A percentile compares a stretch with the other conserved stretches of the same genome.
Conservation (phyloP, 306 rosid species). For the Morella rubra region DNA sequence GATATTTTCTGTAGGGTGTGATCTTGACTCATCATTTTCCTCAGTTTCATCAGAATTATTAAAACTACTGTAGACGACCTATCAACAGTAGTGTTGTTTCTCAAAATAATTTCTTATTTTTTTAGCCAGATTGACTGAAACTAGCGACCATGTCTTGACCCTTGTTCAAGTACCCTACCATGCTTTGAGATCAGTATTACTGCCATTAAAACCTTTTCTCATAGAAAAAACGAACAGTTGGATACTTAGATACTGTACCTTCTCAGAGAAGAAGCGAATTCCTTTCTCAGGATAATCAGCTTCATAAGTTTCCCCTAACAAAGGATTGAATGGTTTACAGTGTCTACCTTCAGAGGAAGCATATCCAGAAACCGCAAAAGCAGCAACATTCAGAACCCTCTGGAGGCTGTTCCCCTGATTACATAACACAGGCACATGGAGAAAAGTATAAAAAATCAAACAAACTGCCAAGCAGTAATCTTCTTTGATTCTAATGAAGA, state of each 20-base stretch:
- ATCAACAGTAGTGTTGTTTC: too few relatives aligned
- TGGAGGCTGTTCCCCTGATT: slow-evolving; percentile 87
- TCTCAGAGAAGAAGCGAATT: slow-evolving; percentile 93
- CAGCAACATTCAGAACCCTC: slow-evolving; percentile 83
- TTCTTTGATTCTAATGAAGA: neutral
- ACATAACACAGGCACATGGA: slow-evolving; percentile 18
- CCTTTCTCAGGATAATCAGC: slow-evolving; percentile 94
- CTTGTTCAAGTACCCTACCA: neutral
- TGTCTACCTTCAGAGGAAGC: slow-evolving; percentile 97
- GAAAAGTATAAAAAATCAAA: slow-evolving; percentile 19
- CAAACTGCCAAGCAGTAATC: neutral
- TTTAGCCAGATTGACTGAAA: neutral
- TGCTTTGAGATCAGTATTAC: neutral
- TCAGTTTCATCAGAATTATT: neutral
- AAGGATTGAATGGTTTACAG: slow-evolving; percentile 96
- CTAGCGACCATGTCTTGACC: neutral
- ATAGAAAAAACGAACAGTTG: slow-evolving; percentile 59
- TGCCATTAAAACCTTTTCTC: slow-evolving; percentile 62
- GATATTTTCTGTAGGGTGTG: too few relatives aligned
- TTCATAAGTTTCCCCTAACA: slow-evolving; percentile 98
- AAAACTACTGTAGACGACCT: neutral
- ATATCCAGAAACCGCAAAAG: slow-evolving; percentile 96
- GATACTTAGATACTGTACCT: slow-evolving; percentile 50
- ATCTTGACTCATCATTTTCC: neutral
- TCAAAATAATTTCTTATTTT: neutral